phyloP scores from a whole-genome alignment of 75 land plant genomes.

The Cunninghamia lanceolata region DNA sequence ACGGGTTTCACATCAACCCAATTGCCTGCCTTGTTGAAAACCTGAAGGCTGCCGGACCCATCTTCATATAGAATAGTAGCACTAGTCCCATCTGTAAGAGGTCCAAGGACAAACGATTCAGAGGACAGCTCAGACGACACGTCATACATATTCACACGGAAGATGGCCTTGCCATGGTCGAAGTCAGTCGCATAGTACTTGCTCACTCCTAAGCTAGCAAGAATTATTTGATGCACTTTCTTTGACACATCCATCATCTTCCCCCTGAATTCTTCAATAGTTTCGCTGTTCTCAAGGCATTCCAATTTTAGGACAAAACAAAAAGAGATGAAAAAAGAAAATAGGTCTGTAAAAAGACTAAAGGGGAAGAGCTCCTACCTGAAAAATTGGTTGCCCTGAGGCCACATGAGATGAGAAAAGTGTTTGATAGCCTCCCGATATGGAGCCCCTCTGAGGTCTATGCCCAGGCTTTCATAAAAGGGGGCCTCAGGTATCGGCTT shows the following conservation, averaged over 20 bases:
- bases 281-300: background rate
- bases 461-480: slow-evolving; percentile 26
- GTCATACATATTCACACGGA: slow-evolving; percentile 19
- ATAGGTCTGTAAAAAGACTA: no score
- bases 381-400: slow-evolving; percentile 26
- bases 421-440: background rate
- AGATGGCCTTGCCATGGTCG: slow-evolving; percentile 7
- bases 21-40: slow-evolving; percentile 21
- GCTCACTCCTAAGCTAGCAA: slow-evolving; percentile 22
- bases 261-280: background rate
- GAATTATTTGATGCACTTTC: slow-evolving; percentile 15
- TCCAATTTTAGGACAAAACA: no score
- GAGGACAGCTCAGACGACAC: slow-evolving; percentile 8
- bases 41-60: slow-evolving; percentile 28
- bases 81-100: slow-evolving; percentile 17
- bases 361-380: slow-evolving; percentile 20
- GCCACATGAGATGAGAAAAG: slow-evolving; percentile 40
- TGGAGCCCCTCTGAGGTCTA: no score
- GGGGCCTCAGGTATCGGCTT: no score
- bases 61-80: slow-evolving; percentile 28
- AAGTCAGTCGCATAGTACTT: slow-evolving; percentile 14
- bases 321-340: no score
- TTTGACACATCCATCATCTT: background rate
- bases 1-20: slow-evolving; percentile 16
- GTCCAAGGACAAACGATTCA: background rate